A percentile compares a stretch with the other conserved stretches of the same genome.
Evolutionary conservation across 345 rosid genomes (phyloP).

Genomic region (Ceriops zippeliana): DNA sequence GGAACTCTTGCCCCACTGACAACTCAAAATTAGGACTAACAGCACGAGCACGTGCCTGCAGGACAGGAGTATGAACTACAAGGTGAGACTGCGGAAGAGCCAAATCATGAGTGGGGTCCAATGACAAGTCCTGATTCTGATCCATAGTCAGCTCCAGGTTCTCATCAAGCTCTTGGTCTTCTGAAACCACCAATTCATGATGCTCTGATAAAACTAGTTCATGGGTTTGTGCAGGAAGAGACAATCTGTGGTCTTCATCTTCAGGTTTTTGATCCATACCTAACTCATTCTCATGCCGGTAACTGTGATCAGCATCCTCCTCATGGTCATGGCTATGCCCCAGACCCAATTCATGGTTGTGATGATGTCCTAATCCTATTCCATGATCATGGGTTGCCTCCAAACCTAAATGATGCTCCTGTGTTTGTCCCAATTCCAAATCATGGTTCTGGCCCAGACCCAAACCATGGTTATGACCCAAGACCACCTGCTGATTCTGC

Average conservation of each 20-base stretch:
- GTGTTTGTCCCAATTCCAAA: slow-evolving; percentile 60
- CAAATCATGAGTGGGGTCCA: slow-evolving; percentile 32
- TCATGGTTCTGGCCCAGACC: slow-evolving; percentile 64
- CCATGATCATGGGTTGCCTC: slow-evolving; percentile 55
- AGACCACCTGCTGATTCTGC: slow-evolving; percentile 67
- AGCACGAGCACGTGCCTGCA: slow-evolving; percentile 57
- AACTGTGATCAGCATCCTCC: slow-evolving; percentile 23
- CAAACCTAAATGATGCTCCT: slow-evolving; percentile 58
- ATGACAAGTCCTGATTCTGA: slow-evolving; percentile 51
- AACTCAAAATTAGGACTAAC: slow-evolving; percentile 44
- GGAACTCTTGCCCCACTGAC: slow-evolving; percentile 84
- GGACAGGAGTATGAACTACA: slow-evolving; percentile 34
- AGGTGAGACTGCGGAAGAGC: slow-evolving; percentile 29
- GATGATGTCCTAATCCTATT: slow-evolving; percentile 54
- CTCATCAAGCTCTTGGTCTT: slow-evolving; percentile 18
- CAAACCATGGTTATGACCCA: slow-evolving; percentile 60
- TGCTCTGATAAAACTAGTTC: slow-evolving; percentile 17
- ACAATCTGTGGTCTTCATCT: slow-evolving; percentile 14
- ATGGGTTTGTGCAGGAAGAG: not conserved
- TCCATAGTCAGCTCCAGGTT: slow-evolving; percentile 30
- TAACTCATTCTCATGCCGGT: slow-evolving; percentile 18
- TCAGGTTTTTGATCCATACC: slow-evolving; percentile 21
- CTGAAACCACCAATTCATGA: slow-evolving; percentile 7
- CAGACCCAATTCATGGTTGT: slow-evolving; percentile 55
- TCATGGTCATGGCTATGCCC: slow-evolving; percentile 44